phyloP scores from a whole-genome alignment of 352 stramenopile genomes.

The Halophytophthora polymorphica region DNA sequence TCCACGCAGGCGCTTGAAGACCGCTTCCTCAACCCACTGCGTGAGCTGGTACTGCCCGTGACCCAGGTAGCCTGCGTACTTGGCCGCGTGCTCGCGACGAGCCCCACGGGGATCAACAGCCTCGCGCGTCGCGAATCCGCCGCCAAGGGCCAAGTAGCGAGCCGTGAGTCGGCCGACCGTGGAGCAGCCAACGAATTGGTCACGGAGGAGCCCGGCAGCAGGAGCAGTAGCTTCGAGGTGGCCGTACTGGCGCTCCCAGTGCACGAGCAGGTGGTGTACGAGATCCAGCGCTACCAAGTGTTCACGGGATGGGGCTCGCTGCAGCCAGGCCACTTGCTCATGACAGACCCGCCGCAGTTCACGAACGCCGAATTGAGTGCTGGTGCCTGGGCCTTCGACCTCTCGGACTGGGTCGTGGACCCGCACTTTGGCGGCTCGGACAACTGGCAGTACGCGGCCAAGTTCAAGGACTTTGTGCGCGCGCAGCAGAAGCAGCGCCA shows the following conservation, averaged over 20 bases:
- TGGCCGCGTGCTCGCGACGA: conserved; percentile 33
- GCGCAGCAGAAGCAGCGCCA: conserved; percentile 44
- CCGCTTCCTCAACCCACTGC: conserved; percentile 76
- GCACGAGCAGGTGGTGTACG: conserved; percentile 65
- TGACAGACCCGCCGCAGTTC: conserved; percentile 72
- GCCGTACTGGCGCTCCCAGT: conserved; percentile 54
- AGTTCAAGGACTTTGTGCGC: conserved; percentile 81
- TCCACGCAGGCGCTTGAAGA: conserved; percentile 77
- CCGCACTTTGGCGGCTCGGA: conserved; percentile 63
- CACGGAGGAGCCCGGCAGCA: conserved; percentile 9
- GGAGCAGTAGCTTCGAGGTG: conserved; percentile 56
- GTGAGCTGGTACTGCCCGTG: conserved; percentile 67
- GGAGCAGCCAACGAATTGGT: not conserved
- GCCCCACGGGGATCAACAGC: conserved; percentile 27
- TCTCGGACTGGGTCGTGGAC: conserved; percentile 80
- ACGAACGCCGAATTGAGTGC: conserved; percentile 77
- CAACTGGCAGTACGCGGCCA: conserved; percentile 85
- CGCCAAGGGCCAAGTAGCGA: no score
- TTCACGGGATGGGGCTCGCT: conserved; percentile 81
- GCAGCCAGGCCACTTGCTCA: conserved; percentile 70
- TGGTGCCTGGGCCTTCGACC: conserved; percentile 49
- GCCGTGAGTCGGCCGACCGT: no score
- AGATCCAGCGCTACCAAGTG: conserved; percentile 85
- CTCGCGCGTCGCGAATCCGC: conserved; percentile 15
- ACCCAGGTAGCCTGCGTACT: conserved; percentile 44